Base-by-base conservation (phyloP, 2,329 filamentous ascomycete species). In the Xylariaceae sp. region DNA sequence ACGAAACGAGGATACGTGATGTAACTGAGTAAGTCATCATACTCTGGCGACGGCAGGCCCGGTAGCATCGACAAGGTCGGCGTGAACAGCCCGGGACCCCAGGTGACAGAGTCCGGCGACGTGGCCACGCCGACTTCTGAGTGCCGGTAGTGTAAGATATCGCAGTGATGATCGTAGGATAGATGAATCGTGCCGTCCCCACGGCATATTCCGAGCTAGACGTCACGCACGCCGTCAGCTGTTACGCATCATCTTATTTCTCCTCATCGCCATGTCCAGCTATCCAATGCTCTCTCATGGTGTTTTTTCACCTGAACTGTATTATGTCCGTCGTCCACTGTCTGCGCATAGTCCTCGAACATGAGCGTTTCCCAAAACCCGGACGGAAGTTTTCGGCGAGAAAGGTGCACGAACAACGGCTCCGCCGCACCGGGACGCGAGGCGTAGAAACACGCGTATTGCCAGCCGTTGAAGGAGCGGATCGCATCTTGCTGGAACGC, bases 141-240 rank as follows among this genome's bases (percentile, higher is more conserved):
- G 61, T 73, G 63, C 11, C 76, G 73, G 65, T 77, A 77, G 47
- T 73, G 69, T 37, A 78, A 59, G 30, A 69, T 72, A 59, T 77
- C 76, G 60, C 75, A 77, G 61, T 82, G 79, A 61, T 81, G 80
- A 57, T 82, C 79, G 62, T 80, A 82, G 6, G 77, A 78, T 3
- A 82, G 67, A 60, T 82, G 80, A 23, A 82, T 80, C n/a, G 76
- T 80, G 50, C 79, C 79, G 60, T 82, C 79, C 1, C 76, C 78
- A 3, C 72, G 69, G 50, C 75, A 80, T 49, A 81, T 77, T 2
- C 79, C 80, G 62, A 82, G 63, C 70, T 72, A 64, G 34, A 56
- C 59, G 10, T 45, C 23, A 51, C 23, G 10, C 18, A 35, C 37
- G 37, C 50, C 17, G 51, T 61, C 51, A 62, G 59, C 53, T 49